Evolutionary conservation across 345 rosid species (phyloP), one percentile per base, ranked within the genome.

Genomic region (Heritiera fomes): DNA sequence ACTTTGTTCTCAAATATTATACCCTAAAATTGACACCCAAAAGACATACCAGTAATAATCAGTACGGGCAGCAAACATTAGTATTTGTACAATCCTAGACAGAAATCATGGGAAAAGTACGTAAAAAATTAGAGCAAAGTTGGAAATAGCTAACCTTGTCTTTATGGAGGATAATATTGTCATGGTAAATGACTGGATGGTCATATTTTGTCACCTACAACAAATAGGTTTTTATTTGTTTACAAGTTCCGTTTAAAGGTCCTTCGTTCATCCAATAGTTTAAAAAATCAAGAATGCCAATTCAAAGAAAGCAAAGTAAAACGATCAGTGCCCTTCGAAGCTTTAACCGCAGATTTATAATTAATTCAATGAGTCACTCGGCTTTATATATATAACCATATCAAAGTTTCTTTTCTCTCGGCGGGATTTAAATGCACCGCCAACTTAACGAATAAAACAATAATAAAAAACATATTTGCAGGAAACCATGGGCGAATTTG

Each of bases 131-230:
- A 68, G 72, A 43, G 34, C 8, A 68, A 13, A 45, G 23, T n/a
- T 18, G 7, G 46, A 64, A 64, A 38, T 14, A 43, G 55, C 86
- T 64, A 75, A 91, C 96, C 83, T 86, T 76, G 53, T 89, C 86
- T 80, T 87, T 72, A 18, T 87, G 85, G 78, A 82, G 80, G 76
- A 90, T 86, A 81, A 88, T 88, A 62, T 83, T 82, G 81, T 92
- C 97, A 73, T 92, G 97, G 83, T 89, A 92, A 82, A 87, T 88
- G 78, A 90, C 84, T 40, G 97, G 93, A 65, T 83, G 88, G 49
- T 79, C 88, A 87, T 90, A 94, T 75, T 49, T 87, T 7, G 94
- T 92, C 69, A 92, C 97, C 94, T 92, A 78, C 81, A 84, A 72
- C 62, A 68, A 82, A 80, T 68, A 85, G 49, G 75, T 23, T 59